Conservation (phyloP, 805 yeast genomes). For the Myxozyma lipomycoides region DNA sequence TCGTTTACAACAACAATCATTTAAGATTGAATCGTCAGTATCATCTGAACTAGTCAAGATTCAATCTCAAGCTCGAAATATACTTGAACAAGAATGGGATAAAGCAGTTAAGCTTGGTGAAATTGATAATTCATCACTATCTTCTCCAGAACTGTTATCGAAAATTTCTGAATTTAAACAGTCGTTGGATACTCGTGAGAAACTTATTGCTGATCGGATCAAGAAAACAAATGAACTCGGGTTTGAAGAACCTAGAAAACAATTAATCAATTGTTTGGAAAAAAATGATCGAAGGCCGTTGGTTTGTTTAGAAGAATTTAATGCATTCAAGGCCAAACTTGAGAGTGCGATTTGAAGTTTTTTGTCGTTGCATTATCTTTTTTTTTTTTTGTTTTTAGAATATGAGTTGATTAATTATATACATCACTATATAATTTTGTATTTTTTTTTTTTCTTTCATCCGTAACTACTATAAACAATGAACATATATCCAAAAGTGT, state of each 20-base stretch:
- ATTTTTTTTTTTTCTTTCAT: not conserved
- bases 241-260: constrained; percentile 37
- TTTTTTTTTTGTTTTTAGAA: not conserved
- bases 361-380: constrained; percentile 33
- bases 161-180: constrained; percentile 21
- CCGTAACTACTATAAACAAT: not conserved
- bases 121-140: constrained; percentile 4
- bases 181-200: constrained; percentile 26
- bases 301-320: constrained; percentile 79
- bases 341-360: constrained; percentile 20
- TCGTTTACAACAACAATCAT: constrained; percentile 36
- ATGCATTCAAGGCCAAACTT: constrained; percentile 60
- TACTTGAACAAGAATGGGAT: constrained; percentile 26
- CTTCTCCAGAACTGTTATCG: constrained; percentile 23
- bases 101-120: constrained; percentile 1
- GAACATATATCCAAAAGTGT: not conserved
- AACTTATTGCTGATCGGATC: constrained; percentile 41
- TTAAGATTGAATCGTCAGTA: constrained; percentile 38
- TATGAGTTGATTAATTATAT: constrained; percentile 1
- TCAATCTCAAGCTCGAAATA: constrained; percentile 33
- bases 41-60: constrained; percentile 35
- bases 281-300: constrained; percentile 59
- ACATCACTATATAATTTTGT: not conserved
- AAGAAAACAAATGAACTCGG: constrained; percentile 28
- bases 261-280: constrained; percentile 55